phyloP scores from a whole-genome alignment of 1,139 yeast species.

The Protomyces arabidopsidicola region DNA sequence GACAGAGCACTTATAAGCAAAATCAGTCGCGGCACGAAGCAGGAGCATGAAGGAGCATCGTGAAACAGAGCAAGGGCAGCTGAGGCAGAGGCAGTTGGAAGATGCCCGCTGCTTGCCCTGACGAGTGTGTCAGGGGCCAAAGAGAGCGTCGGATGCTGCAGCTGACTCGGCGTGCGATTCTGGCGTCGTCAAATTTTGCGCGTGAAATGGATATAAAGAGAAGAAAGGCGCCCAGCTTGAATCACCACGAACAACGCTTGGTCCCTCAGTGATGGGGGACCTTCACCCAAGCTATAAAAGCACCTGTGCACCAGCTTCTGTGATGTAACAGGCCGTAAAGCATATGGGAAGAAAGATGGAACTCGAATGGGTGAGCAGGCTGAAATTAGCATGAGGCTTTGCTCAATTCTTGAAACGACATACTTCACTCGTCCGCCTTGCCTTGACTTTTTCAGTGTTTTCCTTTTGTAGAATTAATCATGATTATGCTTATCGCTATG shows the following conservation, averaged over 20 bases:
- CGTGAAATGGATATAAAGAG: too few species aligned
- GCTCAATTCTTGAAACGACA: constrained; percentile 2
- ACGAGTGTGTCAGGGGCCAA: too few species aligned
- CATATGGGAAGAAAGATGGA: background rate
- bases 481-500: background rate
- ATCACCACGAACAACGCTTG: background rate
- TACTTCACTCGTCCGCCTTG: background rate
- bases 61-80: too few species aligned
- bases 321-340: constrained; percentile 1
- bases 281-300: background rate
- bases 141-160: too few species aligned
- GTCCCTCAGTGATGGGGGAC: background rate
- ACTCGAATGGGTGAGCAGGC: constrained; percentile 1
- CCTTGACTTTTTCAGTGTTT: background rate
- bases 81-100: too few species aligned
- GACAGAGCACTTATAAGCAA: too few species aligned
- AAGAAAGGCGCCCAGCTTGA: too few species aligned
- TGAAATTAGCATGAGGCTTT: background rate
- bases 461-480: background rate
- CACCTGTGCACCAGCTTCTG: background rate
- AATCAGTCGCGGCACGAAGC: too few species aligned
- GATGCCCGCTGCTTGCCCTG: too few species aligned
- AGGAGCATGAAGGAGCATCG: too few species aligned
- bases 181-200: too few species aligned
- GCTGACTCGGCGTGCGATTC: too few species aligned